phyloP scores from a whole-genome alignment of 805 yeast genomes.

The Millerozyma miso region DNA sequence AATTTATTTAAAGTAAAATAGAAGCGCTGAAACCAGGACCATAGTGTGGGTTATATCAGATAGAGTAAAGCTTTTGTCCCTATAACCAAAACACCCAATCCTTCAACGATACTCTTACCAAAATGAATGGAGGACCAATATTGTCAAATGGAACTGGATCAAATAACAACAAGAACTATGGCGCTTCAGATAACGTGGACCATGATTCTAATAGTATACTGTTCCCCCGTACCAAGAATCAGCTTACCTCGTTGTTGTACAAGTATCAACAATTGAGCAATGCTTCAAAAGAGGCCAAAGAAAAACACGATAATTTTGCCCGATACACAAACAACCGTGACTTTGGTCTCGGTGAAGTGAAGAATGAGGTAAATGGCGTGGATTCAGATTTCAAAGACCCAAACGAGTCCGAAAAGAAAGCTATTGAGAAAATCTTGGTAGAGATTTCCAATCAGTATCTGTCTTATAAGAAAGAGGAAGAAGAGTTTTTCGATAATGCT shows the following conservation, averaged over 20 bases:
- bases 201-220: neutral
- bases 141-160: slow-evolving; percentile 2
- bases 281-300: slow-evolving; percentile 15
- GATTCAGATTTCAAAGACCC: slow-evolving; percentile 17
- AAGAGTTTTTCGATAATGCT: slow-evolving; percentile 17
- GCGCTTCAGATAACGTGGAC: neutral
- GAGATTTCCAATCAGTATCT: slow-evolving; percentile 24
- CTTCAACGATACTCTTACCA: neutral
- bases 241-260: slow-evolving; percentile 22
- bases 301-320: slow-evolving; percentile 12
- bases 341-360: slow-evolving; percentile 2
- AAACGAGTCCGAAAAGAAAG: slow-evolving; percentile 16
- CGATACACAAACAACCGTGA: slow-evolving; percentile 3
- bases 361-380: slow-evolving; percentile 1
- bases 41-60: neutral
- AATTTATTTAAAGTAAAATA: neutral
- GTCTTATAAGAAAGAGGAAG: slow-evolving; percentile 17
- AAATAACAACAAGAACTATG: neutral
- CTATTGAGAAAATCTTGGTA: slow-evolving; percentile 27
- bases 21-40: neutral
- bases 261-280: slow-evolving; percentile 21
- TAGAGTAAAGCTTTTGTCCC: neutral
- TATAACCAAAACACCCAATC: neutral
- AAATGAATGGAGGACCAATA: slow-evolving; percentile 2
- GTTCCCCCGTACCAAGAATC: slow-evolving; percentile 22